These are phyloP conservation scores for Biscogniauxia sp. DNA, from an alignment of 2,329 filamentous ascomycete genomes.

Conservation along the genomic window DNA sequence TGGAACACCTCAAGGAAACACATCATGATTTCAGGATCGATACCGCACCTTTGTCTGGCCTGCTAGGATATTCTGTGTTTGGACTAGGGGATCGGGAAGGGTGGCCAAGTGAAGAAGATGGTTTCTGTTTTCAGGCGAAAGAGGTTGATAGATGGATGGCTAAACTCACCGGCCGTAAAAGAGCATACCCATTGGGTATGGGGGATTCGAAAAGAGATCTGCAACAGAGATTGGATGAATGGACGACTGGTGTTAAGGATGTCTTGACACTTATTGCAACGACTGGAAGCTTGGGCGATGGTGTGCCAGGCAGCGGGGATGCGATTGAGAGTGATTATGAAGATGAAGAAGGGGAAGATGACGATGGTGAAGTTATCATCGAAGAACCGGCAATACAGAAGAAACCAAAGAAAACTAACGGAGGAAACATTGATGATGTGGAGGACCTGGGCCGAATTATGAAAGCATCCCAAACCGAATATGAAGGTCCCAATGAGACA, in stretches of 20 bases:
- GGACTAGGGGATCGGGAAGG: constrained; percentile 88
- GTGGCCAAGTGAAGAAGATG: constrained; percentile 87
- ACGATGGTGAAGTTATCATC: constrained; percentile 52
- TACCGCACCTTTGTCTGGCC: constrained; percentile 71
- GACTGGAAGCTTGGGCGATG: constrained; percentile 60
- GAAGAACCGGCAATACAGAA: constrained; percentile 45
- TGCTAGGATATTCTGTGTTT: constrained; percentile 90
- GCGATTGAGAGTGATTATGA: constrained; percentile 83
- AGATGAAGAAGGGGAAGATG: constrained; percentile 51
- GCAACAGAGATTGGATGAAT: constrained; percentile 67
- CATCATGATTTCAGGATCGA: constrained; percentile 97
- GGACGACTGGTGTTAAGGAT: constrained; percentile 71
- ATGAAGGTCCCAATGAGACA: constrained; percentile 25
- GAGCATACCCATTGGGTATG: constrained; percentile 85
- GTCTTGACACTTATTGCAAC: constrained; percentile 62
- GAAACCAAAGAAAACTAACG: constrained; percentile 40
- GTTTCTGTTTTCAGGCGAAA: constrained; percentile 89
- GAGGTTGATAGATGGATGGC: constrained; percentile 96
- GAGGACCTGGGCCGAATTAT: constrained; percentile 77
- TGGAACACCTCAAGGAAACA: constrained; percentile 85
- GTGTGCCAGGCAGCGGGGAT: constrained; percentile 76
- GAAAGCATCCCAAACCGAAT: constrained; percentile 42
- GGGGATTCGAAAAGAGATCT: constrained; percentile 80
- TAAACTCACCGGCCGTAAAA: constrained; percentile 81
- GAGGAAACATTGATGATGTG: constrained; percentile 65